phyloP scores from a whole-genome alignment of 2,329 filamentous ascomycete species.

The Hypoxylon sp. region DNA sequence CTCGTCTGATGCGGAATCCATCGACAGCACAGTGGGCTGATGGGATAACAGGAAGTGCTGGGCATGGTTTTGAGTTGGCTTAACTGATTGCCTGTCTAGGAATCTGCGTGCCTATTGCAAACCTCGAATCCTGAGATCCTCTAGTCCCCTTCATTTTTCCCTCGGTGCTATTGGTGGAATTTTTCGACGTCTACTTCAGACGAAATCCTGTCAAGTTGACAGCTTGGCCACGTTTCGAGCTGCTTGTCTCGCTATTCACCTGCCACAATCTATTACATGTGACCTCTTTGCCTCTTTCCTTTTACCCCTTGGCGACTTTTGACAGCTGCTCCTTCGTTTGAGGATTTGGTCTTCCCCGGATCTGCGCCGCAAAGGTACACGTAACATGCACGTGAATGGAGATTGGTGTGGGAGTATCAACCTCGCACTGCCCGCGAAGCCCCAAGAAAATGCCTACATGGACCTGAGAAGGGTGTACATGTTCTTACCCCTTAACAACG shows the following conservation, averaged over 20 bases:
- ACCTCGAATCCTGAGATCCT: conserved; percentile 1
- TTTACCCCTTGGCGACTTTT: background rate
- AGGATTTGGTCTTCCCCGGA: background rate
- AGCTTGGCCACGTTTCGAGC: conserved; percentile 3
- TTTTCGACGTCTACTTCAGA: background rate
- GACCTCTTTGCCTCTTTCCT: conserved; percentile 5
- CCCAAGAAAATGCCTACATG: background rate
- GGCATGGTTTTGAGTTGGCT: background rate
- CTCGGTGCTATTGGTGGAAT: background rate
- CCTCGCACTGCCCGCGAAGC: background rate
- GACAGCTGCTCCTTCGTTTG: background rate
- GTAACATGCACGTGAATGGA: background rate
- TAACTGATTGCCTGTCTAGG: conserved; percentile 21
- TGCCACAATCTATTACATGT: conserved; percentile 10
- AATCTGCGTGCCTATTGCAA: background rate
- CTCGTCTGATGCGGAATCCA: no score
- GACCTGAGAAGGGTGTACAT: background rate
- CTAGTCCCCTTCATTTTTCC: background rate
- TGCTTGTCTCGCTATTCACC: background rate
- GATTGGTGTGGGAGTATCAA: background rate
- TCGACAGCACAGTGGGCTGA: no score
- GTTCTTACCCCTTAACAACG: background rate
- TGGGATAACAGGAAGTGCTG: no score
- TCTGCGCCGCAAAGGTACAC: background rate
- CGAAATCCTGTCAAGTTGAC: background rate